Evolutionary conservation across 345 rosid genomes (phyloP), one percentile per base, ranked within the genome.

Genomic region (Melastoma malabathricum): DNA sequence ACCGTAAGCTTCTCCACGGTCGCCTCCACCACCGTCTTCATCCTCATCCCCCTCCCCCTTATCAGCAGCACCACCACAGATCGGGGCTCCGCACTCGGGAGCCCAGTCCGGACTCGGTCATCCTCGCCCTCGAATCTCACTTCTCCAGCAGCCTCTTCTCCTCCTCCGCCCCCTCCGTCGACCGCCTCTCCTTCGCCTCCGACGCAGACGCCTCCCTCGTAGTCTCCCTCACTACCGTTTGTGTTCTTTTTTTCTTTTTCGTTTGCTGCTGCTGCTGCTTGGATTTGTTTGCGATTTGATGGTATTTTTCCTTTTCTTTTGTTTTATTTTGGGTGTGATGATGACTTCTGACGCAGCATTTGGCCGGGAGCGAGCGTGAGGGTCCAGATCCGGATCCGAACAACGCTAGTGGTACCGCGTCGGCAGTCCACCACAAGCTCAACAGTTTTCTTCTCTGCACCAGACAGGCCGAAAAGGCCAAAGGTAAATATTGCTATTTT

Each of bases 131-230:
- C 31, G 95, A 89, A 55, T 79, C 90, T 18, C 83, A 76, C 60
- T 81, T 83, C 41, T 8, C 41, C 41, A 34, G 94, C 62, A 86
- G 94, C 45, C 80, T 82, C 50, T 86, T 86, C 68, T 80, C 98
- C 41, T 86, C 98, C 46, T 80, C 96, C 58, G 82, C 97, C 56
- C 89, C 82, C 15, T 82, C 93, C 62, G 93, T 85, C 52, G 93
- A 79, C 59, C 95, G 89, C 68, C 85, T 87, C 81, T 89, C 97
- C 46, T 76, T 81, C 20, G 79, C 89, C 18, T 86, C 96, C 58
- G 94, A 86, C 45, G 76, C 80, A 22, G 92, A 71, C 59, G 59
- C 79, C 66, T 80, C 92, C 3, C 66, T 75, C 75, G 96, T 90
- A 66, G 27, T 22, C 13, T 18, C 20, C 15, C 8, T 16, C 16